Evolutionary conservation across 495 filamentous ascomycete genomes (phyloP).

Genomic region (Xylaria castorea): DNA sequence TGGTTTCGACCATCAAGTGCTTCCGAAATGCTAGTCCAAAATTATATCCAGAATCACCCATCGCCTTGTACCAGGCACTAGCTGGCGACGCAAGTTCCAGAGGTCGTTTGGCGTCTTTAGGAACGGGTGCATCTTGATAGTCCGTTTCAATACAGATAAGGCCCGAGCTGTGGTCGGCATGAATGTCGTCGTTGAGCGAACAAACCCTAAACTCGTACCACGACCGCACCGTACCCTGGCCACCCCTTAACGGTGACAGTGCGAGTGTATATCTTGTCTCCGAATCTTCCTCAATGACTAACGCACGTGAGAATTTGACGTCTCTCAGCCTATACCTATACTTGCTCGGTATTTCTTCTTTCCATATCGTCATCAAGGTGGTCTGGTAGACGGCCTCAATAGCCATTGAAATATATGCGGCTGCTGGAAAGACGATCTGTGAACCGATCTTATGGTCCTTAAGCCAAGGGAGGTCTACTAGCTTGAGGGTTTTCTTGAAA

Average conservation of each 20-base stretch:
- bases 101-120: background rate
- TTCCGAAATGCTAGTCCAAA: constrained; percentile 44
- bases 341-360: constrained; percentile 17
- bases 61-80: constrained; percentile 43
- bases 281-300: constrained; percentile 29
- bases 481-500: constrained; percentile 42
- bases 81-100: background rate
- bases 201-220: background rate
- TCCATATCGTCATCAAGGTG: constrained; percentile 10
- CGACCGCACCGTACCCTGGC: background rate
- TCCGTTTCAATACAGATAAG: constrained; percentile 11
- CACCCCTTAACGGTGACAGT: background rate
- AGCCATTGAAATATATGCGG: constrained; percentile 49
- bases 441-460: constrained; percentile 43
- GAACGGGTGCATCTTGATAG: constrained; percentile 5
- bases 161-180: background rate
- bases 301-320: constrained; percentile 29
- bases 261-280: constrained; percentile 2
- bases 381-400: constrained; percentile 47
- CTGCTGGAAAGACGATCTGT: constrained; percentile 44
- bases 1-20: constrained; percentile 32
- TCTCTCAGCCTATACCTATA: constrained; percentile 41
- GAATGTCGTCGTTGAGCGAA: background rate
- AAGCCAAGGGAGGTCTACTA: constrained; percentile 47
- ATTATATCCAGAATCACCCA: constrained; percentile 34